Conservation (phyloP, 768 basidiomycete genomes). For the Suillus variegatus region DNA sequence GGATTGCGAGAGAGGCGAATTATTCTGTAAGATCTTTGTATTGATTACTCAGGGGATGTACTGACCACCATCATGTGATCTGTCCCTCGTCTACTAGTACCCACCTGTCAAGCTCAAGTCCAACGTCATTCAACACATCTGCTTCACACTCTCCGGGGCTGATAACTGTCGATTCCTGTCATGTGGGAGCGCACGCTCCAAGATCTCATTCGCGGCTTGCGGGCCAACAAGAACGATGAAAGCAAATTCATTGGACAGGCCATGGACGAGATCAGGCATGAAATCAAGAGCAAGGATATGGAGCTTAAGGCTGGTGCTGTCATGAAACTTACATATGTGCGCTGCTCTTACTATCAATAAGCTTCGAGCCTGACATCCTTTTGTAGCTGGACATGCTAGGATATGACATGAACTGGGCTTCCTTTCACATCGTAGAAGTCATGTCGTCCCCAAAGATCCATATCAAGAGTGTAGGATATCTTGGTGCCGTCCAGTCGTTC, state of each 20-base stretch:
- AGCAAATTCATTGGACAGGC: constrained; percentile 89
- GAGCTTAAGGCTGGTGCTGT: constrained; percentile 94
- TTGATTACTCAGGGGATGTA: not conserved
- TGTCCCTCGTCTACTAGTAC: not conserved
- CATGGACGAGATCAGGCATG: constrained; percentile 90
- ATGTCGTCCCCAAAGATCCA: constrained; percentile 94
- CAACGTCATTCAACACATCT: not conserved
- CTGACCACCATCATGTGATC: not conserved
- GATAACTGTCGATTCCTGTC: not conserved
- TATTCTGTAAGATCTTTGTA: not conserved
- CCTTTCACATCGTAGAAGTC: constrained; percentile 96
- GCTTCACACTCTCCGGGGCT: not conserved
- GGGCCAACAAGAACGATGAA: constrained; percentile 95
- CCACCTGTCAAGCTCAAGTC: not conserved
- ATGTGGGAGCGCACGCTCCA: constrained; percentile 99
- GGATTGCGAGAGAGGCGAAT: no score
- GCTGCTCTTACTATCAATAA: constrained; percentile 26
- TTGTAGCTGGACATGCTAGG: constrained; percentile 94
- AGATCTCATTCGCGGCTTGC: constrained; percentile 92
- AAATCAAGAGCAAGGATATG: constrained; percentile 94
- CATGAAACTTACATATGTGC: constrained; percentile 94
- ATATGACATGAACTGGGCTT: constrained; percentile 93
- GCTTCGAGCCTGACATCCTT: constrained; percentile 15
- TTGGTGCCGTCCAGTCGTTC: constrained; percentile 91
- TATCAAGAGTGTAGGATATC: constrained; percentile 93